Base-by-base conservation (phyloP, 345 rosid genomes). In the Populus nigra region DNA sequence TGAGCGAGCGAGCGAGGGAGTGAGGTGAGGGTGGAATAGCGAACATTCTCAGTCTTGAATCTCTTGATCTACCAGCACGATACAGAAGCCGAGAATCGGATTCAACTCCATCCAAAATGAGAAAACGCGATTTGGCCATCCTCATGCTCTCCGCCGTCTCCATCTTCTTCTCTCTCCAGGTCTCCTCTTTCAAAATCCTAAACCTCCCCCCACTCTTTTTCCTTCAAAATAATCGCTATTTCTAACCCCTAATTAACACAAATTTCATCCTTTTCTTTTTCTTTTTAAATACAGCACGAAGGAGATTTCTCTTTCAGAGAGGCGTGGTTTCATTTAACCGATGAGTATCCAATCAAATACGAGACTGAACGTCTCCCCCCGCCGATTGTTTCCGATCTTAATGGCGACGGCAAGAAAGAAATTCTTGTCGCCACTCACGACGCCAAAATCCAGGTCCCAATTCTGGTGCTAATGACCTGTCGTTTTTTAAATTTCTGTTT, bases 141-240 rank as follows among this genome's bases (percentile, higher is more conserved):
- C 91, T 96, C 79, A 94, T 96, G 92, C 98, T 96, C 74, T 90
- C 91, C 63, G 97, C 97, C 55, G 92, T 96, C 80, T 97, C 99
- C 67, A 89, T 96, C 76, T 94, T 96, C 96, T 96, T 96, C 92
- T 94, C 97, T 80, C 98, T 96, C 75, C 98, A 94, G 96, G 99
- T 92, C 15, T 78, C 65, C 78, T 61, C 11, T 11, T 41, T 31
- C 38, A 27, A 63, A 53, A 36, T 73, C 50, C 77, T 20, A 22
- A 45, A 33, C 35, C 35, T 31, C 33, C 33, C 33, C 33, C 4
- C 16, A 5, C 45, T 20, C n/a, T 16, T 16, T 38, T 18, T 5
- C 20, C 27, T 25, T 55, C 10, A 5, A 0, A 2, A 7, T 1
- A 31, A 16, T 31, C 33, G 36, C 5, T 47, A 17, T 23, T 43